Evolutionary conservation across 345 rosid species (phyloP).

Genomic region (Hypericum androsaemum): DNA sequence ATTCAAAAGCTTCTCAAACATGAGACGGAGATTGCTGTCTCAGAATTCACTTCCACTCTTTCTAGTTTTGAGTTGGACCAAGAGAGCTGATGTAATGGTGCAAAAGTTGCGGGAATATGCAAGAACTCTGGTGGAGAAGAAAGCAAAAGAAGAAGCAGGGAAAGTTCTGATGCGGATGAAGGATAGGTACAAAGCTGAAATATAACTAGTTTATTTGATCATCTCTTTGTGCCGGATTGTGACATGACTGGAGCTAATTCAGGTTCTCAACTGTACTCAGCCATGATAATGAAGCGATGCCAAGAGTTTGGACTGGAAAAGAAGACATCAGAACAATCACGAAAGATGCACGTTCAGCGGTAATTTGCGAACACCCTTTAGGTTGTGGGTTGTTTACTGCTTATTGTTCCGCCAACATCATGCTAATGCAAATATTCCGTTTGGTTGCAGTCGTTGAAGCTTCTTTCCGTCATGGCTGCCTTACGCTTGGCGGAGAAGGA

Average conservation of each 20-base stretch:
- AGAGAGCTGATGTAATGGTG: slow-evolving; percentile 31
- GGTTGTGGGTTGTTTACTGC: neutral
- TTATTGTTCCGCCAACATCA: slow-evolving; percentile 7
- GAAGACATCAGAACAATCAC: slow-evolving; percentile 57
- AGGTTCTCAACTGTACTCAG: slow-evolving; percentile 62
- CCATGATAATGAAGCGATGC: slow-evolving; percentile 60
- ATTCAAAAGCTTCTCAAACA: slow-evolving; percentile 53
- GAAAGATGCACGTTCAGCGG: slow-evolving; percentile 57
- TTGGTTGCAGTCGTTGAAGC: slow-evolving; percentile 42
- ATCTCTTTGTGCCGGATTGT: slow-evolving; percentile 12
- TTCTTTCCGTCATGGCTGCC: slow-evolving; percentile 53
- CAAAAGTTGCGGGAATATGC: slow-evolving; percentile 41
- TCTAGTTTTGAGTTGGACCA: slow-evolving; percentile 54
- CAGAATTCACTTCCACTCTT: slow-evolving; percentile 33
- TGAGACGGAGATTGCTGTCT: slow-evolving; percentile 44
- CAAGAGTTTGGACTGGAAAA: slow-evolving; percentile 68
- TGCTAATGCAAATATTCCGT: slow-evolving; percentile 11
- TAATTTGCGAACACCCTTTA: slow-evolving; percentile 21
- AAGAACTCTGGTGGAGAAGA: slow-evolving; percentile 50
- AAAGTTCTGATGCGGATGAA: slow-evolving; percentile 65
- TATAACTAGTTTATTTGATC: neutral
- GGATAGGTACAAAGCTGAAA: slow-evolving; percentile 36
- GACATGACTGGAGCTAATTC: slow-evolving; percentile 15
- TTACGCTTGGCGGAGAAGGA: slow-evolving; percentile 61
- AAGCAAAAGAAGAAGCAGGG: slow-evolving; percentile 66